Conservation (phyloP, 1,284 basidiomycete genomes). For the Trichosporon sp. region DNA sequence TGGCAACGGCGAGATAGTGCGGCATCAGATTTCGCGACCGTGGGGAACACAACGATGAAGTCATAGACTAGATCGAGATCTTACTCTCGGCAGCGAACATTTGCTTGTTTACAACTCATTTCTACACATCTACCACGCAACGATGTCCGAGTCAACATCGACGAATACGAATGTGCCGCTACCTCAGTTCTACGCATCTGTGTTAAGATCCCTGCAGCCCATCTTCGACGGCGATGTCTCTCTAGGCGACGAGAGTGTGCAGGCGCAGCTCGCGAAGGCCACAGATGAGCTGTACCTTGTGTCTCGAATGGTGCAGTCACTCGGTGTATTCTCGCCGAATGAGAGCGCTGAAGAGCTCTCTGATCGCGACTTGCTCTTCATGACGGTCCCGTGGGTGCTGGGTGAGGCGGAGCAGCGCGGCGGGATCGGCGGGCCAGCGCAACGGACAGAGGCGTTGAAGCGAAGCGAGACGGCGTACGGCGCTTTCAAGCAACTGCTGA, state of each 20-base stretch:
- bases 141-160: constrained; percentile 3
- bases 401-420: constrained; percentile 67
- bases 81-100: neutral
- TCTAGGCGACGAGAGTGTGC: constrained; percentile 22
- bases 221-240: constrained; percentile 40
- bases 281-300: constrained; percentile 45
- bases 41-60: no score
- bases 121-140: neutral
- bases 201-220: constrained; percentile 35
- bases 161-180: constrained; percentile 36
- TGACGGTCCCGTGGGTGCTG: constrained; percentile 66
- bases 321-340: constrained; percentile 79
- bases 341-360: constrained; percentile 78
- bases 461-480: constrained; percentile 60
- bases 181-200: constrained; percentile 39
- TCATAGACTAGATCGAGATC: neutral
- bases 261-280: constrained; percentile 24
- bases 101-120: neutral
- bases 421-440: constrained; percentile 56
- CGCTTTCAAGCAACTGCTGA: constrained; percentile 56
- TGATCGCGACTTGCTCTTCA: constrained; percentile 71
- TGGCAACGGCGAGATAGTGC: no score
- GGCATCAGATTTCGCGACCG: no score
- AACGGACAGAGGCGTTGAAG: constrained; percentile 57
- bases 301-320: constrained; percentile 39